phyloP scores from a whole-genome alignment of 495 filamentous ascomycete species.

The Letharia columbiana region DNA sequence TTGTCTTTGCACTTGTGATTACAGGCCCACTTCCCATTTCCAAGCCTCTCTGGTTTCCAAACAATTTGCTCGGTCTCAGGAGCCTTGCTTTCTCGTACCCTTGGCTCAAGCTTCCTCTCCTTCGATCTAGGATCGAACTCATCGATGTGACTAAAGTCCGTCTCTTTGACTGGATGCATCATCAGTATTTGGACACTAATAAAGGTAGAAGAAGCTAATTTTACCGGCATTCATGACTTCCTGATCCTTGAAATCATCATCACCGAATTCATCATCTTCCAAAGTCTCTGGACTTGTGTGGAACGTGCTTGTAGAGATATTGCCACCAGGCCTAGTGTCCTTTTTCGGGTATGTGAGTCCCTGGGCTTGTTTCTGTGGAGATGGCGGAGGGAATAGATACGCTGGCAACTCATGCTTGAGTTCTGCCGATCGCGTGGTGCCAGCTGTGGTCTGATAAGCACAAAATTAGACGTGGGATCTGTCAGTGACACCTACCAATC shows the following conservation, averaged over 20 bases:
- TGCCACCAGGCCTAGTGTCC: conserved; percentile 10
- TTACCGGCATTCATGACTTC: conserved; percentile 42
- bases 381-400: conserved; percentile 41
- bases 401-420: conserved; percentile 54
- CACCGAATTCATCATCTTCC: conserved; percentile 44
- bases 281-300: conserved; percentile 12
- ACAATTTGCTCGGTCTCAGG: conserved; percentile 19
- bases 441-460: conserved; percentile 44
- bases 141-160: conserved; percentile 42
- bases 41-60: conserved; percentile 46
- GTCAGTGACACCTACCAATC: conserved; percentile 48
- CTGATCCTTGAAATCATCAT: conserved; percentile 46
- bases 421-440: conserved; percentile 56
- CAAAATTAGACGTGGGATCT: no score
- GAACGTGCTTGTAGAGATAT: conserved; percentile 13
- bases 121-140: conserved; percentile 25
- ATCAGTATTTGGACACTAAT: neutral
- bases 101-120: neutral
- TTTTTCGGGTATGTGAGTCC: neutral
- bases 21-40: conserved; percentile 82
- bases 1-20: conserved; percentile 77
- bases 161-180: neutral
- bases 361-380: conserved; percentile 11
- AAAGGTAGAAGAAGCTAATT: neutral
- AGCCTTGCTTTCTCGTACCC: neutral